phyloP scores from a whole-genome alignment of 108 stramenopile genomes.

The Stephanodiscus triporus region DNA sequence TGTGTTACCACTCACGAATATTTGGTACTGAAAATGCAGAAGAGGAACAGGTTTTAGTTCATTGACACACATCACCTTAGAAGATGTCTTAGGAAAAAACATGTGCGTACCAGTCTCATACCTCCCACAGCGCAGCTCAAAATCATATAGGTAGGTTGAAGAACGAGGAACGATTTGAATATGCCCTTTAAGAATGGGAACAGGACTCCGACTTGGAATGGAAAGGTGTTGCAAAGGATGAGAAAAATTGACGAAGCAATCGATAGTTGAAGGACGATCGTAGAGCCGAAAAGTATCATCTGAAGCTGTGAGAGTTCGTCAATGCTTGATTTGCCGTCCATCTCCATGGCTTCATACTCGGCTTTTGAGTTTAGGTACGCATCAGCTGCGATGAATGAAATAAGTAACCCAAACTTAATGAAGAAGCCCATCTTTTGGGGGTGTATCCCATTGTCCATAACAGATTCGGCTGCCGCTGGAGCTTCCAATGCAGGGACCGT shows the following conservation, averaged over 20 bases:
- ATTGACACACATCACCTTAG: background rate
- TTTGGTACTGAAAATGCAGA: constrained; percentile 7
- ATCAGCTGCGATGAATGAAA: constrained; percentile 15
- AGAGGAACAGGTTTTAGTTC: background rate
- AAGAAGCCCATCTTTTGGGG: constrained; percentile 8
- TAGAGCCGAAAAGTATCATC: constrained; percentile 24
- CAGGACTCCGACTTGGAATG: constrained; percentile 33
- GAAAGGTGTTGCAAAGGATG: constrained; percentile 32
- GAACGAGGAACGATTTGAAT: constrained; percentile 15
- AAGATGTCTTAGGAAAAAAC: background rate
- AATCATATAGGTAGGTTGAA: constrained; percentile 14
- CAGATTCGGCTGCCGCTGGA: background rate
- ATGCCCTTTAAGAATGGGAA: constrained; percentile 17
- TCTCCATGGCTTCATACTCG: constrained; percentile 19
- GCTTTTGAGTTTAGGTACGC: constrained; percentile 30
- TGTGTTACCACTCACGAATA: constrained; percentile 23
- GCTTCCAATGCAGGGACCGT: background rate
- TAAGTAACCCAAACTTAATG: constrained; percentile 26
- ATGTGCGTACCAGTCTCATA: constrained; percentile 27
- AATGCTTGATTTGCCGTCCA: background rate
- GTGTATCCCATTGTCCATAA: background rate
- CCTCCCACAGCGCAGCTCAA: constrained; percentile 19
- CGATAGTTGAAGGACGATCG: constrained; percentile 28
- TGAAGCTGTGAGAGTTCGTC: constrained; percentile 30
- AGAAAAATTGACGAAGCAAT: constrained; percentile 31